phyloP scores from a whole-genome alignment of 805 yeast genomes.

The Ogataea degrootiae region DNA sequence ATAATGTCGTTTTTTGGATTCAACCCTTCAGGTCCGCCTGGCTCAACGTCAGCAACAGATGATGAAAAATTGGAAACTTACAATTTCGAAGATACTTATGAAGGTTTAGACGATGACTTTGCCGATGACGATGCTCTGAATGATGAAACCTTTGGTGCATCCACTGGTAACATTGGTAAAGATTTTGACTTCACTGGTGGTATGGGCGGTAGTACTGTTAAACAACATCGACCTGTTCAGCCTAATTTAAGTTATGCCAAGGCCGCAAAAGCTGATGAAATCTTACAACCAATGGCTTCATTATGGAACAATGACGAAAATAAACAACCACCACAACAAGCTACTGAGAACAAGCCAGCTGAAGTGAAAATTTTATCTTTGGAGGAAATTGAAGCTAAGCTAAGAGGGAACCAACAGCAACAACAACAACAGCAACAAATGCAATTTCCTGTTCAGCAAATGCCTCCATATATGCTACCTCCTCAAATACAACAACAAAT shows the following conservation, averaged over 20 bases:
- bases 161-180: constrained; percentile 39
- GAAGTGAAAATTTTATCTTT: constrained; percentile 56
- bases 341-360: constrained; percentile 13
- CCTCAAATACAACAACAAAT: constrained; percentile 30
- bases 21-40: constrained; percentile 41
- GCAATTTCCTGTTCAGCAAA: constrained; percentile 15
- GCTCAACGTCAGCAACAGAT: constrained; percentile 24
- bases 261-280: constrained; percentile 38
- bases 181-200: constrained; percentile 62
- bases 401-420: constrained; percentile 37
- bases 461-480: constrained; percentile 25
- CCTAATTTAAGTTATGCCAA: constrained; percentile 37
- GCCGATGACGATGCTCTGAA: constrained; percentile 73
- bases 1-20: constrained; percentile 69
- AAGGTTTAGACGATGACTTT: constrained; percentile 67
- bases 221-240: constrained; percentile 21
- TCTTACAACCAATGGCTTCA: constrained; percentile 66
- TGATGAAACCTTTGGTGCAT: constrained; percentile 72
- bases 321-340: constrained; percentile 11
- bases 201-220: constrained; percentile 12
- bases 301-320: constrained; percentile 47
- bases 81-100: constrained; percentile 83
- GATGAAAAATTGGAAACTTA: constrained; percentile 34
- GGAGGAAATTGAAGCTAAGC: constrained; percentile 81
- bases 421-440: constrained; percentile 21